Conservation (phyloP, 768 basidiomycete genomes). For the Boletus speciosus region DNA sequence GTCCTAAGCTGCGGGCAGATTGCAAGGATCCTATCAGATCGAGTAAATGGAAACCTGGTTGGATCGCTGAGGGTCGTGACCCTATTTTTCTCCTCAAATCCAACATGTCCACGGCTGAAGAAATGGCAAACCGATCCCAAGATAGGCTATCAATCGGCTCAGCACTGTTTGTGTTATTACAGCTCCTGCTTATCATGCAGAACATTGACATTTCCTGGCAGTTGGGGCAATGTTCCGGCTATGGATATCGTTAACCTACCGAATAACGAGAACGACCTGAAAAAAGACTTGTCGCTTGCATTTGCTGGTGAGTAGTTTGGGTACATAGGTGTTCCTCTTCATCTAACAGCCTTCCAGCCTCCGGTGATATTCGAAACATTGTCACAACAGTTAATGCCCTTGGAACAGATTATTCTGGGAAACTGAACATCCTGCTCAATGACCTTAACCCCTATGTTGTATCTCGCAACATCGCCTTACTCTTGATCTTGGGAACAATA, state of each 20-base stretch:
- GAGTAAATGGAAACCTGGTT: constrained; percentile 19
- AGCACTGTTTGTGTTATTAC: constrained; percentile 19
- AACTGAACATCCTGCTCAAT: constrained; percentile 40
- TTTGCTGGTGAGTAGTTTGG: constrained; percentile 21
- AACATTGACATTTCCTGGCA: constrained; percentile 2
- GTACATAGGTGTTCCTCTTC: background rate
- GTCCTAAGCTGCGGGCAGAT: constrained; percentile 7
- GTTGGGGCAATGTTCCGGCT: constrained; percentile 37
- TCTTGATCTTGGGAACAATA: constrained; percentile 39
- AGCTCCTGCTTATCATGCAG: background rate
- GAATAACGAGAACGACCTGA: constrained; percentile 19
- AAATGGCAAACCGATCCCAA: constrained; percentile 11
- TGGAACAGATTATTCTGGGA: constrained; percentile 39
- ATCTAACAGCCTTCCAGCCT: constrained; percentile 32
- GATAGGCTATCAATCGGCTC: constrained; percentile 28
- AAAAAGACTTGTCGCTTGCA: constrained; percentile 21
- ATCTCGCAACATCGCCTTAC: constrained; percentile 40
- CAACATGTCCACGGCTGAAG: constrained; percentile 5
- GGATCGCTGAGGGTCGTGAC: constrained; percentile 19
- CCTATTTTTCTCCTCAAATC: constrained; percentile 17
- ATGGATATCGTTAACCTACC: constrained; percentile 29
- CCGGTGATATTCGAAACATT: constrained; percentile 47
- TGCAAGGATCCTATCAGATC: constrained; percentile 25
- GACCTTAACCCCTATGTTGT: constrained; percentile 33
- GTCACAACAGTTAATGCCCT: constrained; percentile 42